Conservation (phyloP, 2,329 filamentous ascomycete genomes). For the Mariannaea sp. region DNA sequence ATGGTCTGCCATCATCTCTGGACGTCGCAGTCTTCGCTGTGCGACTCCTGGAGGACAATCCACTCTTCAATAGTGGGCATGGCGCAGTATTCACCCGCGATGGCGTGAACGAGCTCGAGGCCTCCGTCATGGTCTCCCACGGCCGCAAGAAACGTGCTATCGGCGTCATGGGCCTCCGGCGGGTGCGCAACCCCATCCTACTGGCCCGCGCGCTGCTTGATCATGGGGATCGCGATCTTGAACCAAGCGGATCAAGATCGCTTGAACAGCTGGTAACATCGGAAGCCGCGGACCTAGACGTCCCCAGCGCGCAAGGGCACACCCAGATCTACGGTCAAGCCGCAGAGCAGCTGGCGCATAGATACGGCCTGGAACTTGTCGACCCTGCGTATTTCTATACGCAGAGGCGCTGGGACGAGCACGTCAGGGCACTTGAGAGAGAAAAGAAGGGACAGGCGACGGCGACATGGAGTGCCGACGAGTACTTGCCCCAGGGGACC, state of each 20-base stretch:
- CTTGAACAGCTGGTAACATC: too few species aligned
- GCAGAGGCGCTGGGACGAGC: slow-evolving; percentile 77
- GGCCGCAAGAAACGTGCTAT: slow-evolving; percentile 76
- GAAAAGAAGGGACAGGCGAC: slow-evolving; percentile 48
- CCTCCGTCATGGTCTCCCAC: slow-evolving; percentile 81
- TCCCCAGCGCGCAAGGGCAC: slow-evolving; percentile 68
- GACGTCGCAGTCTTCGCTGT: slow-evolving; percentile 79
- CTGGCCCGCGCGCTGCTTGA: slow-evolving; percentile 74
- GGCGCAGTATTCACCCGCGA: slow-evolving; percentile 86
- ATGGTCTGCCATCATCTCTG: slow-evolving; percentile 64
- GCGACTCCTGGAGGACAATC: slow-evolving; percentile 74
- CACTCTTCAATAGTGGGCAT: slow-evolving; percentile 82
- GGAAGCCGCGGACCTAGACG: too few species aligned
- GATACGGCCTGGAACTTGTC: slow-evolving; percentile 74
- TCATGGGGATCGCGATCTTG: slow-evolving; percentile 65
- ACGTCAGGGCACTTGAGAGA: slow-evolving; percentile 62
- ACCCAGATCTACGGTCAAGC: slow-evolving; percentile 69
- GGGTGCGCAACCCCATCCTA: slow-evolving; percentile 79
- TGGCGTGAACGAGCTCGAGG: slow-evolving; percentile 84
- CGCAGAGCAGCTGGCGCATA: slow-evolving; percentile 69
- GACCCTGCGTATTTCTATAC: slow-evolving; percentile 78
- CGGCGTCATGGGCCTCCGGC: slow-evolving; percentile 73
- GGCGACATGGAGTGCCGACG: slow-evolving; percentile 62
- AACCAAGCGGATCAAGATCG: slow-evolving; percentile 35
- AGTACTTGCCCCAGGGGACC: slow-evolving; percentile 81